A percentile compares a stretch with the other conserved stretches of the same genome.
Conservation (phyloP, 192 early-diverging fungal species). For the Backusella westeae region DNA sequence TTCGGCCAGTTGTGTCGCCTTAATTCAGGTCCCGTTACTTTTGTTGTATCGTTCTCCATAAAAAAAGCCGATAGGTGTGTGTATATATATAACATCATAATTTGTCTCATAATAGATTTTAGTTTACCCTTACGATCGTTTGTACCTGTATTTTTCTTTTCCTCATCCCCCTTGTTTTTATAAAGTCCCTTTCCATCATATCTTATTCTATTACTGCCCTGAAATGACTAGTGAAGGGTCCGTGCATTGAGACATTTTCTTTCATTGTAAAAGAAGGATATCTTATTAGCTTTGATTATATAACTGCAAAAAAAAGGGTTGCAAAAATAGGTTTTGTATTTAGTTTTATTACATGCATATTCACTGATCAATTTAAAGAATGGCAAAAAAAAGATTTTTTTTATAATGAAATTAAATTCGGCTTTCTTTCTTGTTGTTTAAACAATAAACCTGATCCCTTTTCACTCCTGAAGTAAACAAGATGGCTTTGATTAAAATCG, state of each 20-base stretch:
- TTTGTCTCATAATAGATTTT: not conserved
- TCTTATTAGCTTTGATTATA: not conserved
- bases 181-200: not conserved
- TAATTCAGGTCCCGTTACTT: not conserved
- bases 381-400: not conserved
- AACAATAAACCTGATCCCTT: not conserved
- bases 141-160: not conserved
- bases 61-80: not conserved
- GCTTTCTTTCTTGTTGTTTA: conserved; percentile 1
- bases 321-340: not conserved
- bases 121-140: not conserved
- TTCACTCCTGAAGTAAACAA: not conserved
- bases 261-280: not conserved
- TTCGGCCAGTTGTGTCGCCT: not conserved
- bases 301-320: not conserved
- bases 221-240: not conserved
- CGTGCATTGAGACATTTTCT: not conserved
- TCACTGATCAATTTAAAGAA: not conserved
- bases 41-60: not conserved
- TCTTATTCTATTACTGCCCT: not conserved
- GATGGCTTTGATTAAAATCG: not conserved
- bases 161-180: not conserved
- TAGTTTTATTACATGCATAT: not conserved
- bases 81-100: not conserved
- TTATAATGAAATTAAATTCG: conserved; percentile 3